These are phyloP conservation scores for Lactarius pseudohatsudake DNA, from an alignment of 768 basidiomycete species.

Conservation along the genomic window DNA sequence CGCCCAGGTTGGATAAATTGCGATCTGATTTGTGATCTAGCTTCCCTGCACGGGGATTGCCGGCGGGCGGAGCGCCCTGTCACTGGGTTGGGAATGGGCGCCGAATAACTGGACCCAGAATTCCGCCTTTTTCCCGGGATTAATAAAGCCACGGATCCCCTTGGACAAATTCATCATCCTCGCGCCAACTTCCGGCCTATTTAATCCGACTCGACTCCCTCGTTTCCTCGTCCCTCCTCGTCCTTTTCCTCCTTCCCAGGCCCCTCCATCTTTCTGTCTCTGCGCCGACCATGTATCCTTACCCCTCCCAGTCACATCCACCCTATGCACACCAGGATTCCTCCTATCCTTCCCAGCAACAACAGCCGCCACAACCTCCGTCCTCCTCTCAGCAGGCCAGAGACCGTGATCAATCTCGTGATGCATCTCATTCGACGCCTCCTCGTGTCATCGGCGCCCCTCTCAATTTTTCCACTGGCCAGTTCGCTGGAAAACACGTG, in stretches of 20 bases:
- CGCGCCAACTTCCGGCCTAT: slow-evolving; percentile 27
- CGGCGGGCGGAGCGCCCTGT: slow-evolving; percentile 24
- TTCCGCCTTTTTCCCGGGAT: slow-evolving; percentile 22
- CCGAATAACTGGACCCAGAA: slow-evolving; percentile 8
- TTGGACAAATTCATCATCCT: slow-evolving; percentile 10
- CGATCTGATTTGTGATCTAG: slow-evolving; percentile 15
- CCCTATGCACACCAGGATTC: slow-evolving; percentile 9
- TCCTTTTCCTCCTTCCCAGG: slow-evolving; percentile 8
- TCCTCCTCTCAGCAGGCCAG: slow-evolving; percentile 9
- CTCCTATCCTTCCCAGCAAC: slow-evolving; percentile 12
- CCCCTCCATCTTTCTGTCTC: neutral
- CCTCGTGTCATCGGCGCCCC: slow-evolving; percentile 31
- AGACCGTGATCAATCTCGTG: slow-evolving; percentile 21
- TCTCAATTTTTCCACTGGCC: slow-evolving; percentile 34
- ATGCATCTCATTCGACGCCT: slow-evolving; percentile 12
- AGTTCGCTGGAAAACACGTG: slow-evolving; percentile 35
- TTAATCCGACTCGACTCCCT: slow-evolving; percentile 15
- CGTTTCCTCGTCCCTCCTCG: neutral
- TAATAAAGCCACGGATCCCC: slow-evolving; percentile 2
- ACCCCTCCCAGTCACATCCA: slow-evolving; percentile 6
- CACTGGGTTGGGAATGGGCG: slow-evolving; percentile 15
- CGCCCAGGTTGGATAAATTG: slow-evolving; percentile 18
- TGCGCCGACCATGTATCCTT: slow-evolving; percentile 24
- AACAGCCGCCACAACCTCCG: slow-evolving; percentile 6
- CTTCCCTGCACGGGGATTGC: slow-evolving; percentile 3